Conservation (phyloP, 148 eudicot species). For the Linanthus parryae region DNA sequence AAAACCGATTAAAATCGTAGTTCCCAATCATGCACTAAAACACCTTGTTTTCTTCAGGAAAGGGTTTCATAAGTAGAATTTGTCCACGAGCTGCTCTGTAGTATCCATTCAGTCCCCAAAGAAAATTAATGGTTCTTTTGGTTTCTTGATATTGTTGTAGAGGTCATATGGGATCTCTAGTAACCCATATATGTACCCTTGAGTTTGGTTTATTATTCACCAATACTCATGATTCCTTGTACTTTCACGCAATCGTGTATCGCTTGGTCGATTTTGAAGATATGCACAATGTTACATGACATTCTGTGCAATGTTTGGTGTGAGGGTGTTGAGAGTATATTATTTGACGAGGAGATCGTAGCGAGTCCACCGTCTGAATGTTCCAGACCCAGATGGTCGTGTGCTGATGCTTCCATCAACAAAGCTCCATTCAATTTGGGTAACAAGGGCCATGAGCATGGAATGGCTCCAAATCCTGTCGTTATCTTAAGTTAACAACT, state of each 20-base stretch:
- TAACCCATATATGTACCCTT: constrained; percentile 5
- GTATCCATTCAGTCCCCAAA: too few species aligned
- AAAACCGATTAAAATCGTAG: too few species aligned
- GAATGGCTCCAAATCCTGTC: constrained; percentile 1
- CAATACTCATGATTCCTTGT: constrained; percentile 11
- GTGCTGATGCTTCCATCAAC: neutral
- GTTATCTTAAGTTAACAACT: neutral
- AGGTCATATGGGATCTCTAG: neutral
- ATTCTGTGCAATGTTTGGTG: neutral
- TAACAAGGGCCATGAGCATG: constrained; percentile 12
- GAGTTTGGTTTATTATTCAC: constrained; percentile 7
- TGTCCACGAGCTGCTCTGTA: too few species aligned
- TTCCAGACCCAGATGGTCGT: neutral
- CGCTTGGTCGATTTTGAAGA: constrained; percentile 4
- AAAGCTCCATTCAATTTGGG: neutral
- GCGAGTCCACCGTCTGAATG: constrained; percentile 2
- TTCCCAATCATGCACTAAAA: too few species aligned
- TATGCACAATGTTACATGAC: constrained; percentile 6
- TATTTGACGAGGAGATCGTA: neutral
- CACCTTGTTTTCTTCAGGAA: too few species aligned
- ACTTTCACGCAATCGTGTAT: constrained; percentile 4
- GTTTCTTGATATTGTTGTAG: too few species aligned
- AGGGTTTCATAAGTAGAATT: too few species aligned
- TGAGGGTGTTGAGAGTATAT: neutral
- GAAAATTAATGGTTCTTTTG: too few species aligned